A percentile compares a stretch with the other conserved stretches of the same genome.
Evolutionary conservation across 805 yeast species (phyloP).

Genomic region (Candida succiphila): DNA sequence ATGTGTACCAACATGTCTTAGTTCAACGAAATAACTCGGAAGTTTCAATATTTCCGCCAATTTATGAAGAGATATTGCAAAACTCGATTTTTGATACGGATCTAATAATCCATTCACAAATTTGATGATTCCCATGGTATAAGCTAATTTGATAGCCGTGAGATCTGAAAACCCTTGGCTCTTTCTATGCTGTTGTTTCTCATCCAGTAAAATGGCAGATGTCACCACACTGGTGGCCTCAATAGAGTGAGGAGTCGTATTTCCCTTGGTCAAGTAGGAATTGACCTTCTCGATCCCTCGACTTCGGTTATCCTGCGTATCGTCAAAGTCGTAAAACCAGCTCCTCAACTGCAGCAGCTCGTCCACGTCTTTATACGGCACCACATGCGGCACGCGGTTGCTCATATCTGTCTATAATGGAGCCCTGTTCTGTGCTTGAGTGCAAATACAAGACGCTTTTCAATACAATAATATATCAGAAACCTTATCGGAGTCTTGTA

Average conservation of each 20-base stretch:
- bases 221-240: constrained; percentile 55
- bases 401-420: no score
- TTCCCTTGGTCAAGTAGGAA: constrained; percentile 49
- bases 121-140: constrained; percentile 66
- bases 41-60: constrained; percentile 61
- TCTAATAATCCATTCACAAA: constrained; percentile 90
- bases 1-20: constrained; percentile 87
- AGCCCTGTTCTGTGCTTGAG: no score
- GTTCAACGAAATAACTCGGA: constrained; percentile 79
- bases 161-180: not conserved
- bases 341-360: constrained; percentile 37
- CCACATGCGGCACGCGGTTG: constrained; percentile 15
- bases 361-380: constrained; percentile 23
- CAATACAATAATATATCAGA: no score
- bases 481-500: no score
- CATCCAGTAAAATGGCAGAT: constrained; percentile 36
- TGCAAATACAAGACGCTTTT: no score
- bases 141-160: constrained; percentile 35
- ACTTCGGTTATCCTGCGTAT: constrained; percentile 20
- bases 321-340: constrained; percentile 40
- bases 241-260: constrained; percentile 61
- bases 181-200: constrained; percentile 10
- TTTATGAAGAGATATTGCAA: constrained; percentile 68
- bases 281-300: constrained; percentile 44
- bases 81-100: constrained; percentile 70